These are phyloP conservation scores for Fusarium pseudoanthophilum DNA, from an alignment of 2,329 filamentous ascomycete species.

Conservation along the genomic window DNA sequence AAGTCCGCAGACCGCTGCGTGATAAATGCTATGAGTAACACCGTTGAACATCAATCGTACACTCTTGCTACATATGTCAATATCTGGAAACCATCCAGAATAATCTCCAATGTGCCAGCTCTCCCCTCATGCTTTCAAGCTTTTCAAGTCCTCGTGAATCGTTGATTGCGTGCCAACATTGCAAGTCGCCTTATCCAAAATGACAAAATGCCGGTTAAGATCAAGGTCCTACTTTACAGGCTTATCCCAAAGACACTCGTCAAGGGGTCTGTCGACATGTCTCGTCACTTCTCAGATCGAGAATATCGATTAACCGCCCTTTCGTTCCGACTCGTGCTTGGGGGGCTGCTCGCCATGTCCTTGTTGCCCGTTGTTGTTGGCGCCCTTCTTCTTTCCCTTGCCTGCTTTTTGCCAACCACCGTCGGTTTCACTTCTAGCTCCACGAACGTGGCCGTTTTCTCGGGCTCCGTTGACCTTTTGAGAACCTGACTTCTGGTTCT, in stretches of 20 bases:
- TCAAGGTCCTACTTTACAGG: constrained; percentile 11
- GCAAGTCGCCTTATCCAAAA: constrained; percentile 41
- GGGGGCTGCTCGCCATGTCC: constrained; percentile 64
- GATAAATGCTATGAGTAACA: constrained; percentile 35
- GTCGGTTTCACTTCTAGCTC: constrained; percentile 65
- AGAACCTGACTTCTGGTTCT: constrained; percentile 42
- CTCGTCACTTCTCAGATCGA: constrained; percentile 36
- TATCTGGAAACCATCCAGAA: constrained; percentile 41
- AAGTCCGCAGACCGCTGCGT: constrained; percentile 29
- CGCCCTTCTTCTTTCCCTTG: constrained; percentile 60
- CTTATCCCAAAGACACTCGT: neutral
- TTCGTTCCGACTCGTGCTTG: constrained; percentile 69
- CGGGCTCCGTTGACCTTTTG: constrained; percentile 55
- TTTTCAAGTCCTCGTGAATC: constrained; percentile 16
- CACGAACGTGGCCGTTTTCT: constrained; percentile 65
- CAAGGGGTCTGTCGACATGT: neutral
- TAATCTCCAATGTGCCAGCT: constrained; percentile 38
- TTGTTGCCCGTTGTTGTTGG: constrained; percentile 49
- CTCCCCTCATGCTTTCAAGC: constrained; percentile 20
- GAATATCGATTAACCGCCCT: constrained; percentile 61
- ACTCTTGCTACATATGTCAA: constrained; percentile 37
- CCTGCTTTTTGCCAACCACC: constrained; percentile 69
- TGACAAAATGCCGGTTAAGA: constrained; percentile 20
- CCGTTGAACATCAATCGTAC: constrained; percentile 40
- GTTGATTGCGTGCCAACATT: constrained; percentile 15